Evolutionary conservation across 2,329 filamentous ascomycete genomes (phyloP), one percentile per base, ranked within the genome.

Genomic region (Clarireedia hainanense): DNA sequence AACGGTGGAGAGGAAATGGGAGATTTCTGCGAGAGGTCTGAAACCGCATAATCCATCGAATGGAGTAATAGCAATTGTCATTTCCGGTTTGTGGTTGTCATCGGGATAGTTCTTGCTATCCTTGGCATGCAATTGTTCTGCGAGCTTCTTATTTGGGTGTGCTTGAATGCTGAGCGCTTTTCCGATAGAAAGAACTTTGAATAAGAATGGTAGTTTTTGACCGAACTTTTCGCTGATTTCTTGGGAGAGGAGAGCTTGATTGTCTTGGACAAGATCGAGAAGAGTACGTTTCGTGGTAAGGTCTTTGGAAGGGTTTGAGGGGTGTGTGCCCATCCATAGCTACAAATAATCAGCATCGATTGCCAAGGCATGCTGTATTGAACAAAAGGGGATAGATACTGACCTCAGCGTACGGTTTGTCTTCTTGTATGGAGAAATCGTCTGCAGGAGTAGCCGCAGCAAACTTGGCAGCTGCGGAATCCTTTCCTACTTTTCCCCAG

Each of bases 321-420:
- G 91, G 68, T 99, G 94, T 1, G 92, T 96, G 68, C 94, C 94
- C 94, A 99, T 99, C 94, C 94, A 99, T 67, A 99, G 77, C 91
- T 96, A 64, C 34, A 53, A 10, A 59, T 40, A 12, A 59, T 64
- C 23, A 65, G 59, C 47, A 58, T 47, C 15, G 45, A 39, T 95
- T 61, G 4, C 55, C 3, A 60, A n/a, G 43, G 20, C 5, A 52
- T 51, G 45, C 20, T 46, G 30, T 24, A 3, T 15, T 52, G 30
- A 30, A 26, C 17, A 39, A 12, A 39, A 6, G n/a, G 1, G 27
- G 10, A 23, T 1, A 10, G 4, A 7, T 4, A 47, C 48, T 40
- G 69, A 91, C 91, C 81, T 97, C 94, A 49, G 94, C 91, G 68
- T 99, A 99, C 34, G 94, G 92, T 74, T 90, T 94, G 65, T 95